Conservation (phyloP, 2,329 filamentous ascomycete species). For the Pseudocercospora macadamiae region DNA sequence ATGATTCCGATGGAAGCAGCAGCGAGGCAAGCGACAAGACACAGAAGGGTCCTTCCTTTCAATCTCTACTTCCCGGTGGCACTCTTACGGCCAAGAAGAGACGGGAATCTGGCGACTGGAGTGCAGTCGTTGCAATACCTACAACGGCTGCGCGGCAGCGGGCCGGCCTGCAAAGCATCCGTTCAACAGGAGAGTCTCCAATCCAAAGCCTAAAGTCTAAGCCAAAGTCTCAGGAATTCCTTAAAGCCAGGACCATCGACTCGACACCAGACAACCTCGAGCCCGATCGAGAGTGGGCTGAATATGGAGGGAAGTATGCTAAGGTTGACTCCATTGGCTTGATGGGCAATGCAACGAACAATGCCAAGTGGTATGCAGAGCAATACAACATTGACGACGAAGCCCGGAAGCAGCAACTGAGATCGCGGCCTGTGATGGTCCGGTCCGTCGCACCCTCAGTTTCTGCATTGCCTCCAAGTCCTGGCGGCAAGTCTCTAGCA, state of each 20-base stretch:
- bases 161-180: no score
- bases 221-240: no score
- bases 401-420: neutral
- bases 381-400: neutral
- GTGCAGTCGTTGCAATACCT: neutral
- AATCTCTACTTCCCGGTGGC: conserved; percentile 1
- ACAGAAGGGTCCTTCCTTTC: neutral
- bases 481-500: neutral
- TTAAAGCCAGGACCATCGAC: no score
- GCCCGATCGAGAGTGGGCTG: conserved; percentile 1
- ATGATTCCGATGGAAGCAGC: neutral
- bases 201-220: no score
- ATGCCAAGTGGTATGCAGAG: conserved; percentile 16
- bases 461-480: neutral
- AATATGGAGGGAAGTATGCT: conserved; percentile 14
- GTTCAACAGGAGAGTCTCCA: no score
- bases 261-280: no score
- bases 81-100: neutral
- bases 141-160: neutral
- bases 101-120: conserved; percentile 7
- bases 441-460: neutral
- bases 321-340: conserved; percentile 22
- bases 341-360: conserved; percentile 11
- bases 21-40: conserved; percentile 5
- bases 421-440: neutral